phyloP scores from a whole-genome alignment of 2,329 filamentous ascomycete species.

The Dryadomyces sulphureus region DNA sequence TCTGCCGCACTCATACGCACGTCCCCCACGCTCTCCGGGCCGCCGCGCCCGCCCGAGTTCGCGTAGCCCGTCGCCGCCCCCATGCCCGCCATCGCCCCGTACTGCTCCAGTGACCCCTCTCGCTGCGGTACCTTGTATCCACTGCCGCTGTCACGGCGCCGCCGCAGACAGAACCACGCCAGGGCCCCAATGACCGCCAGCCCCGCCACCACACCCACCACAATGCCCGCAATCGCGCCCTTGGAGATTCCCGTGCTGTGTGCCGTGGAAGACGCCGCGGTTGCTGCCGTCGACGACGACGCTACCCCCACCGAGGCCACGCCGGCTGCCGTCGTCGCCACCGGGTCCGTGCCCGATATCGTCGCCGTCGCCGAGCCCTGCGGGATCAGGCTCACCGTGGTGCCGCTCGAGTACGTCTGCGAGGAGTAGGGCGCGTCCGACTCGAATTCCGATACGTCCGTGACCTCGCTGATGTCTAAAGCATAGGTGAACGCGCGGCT shows the following conservation, averaged over 20 bases:
- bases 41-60: neutral
- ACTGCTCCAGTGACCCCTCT: conserved; percentile 14
- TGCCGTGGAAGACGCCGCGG: too few species aligned
- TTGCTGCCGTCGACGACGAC: too few species aligned
- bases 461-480: neutral
- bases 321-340: too few species aligned
- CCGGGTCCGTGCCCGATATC: neutral
- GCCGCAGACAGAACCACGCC: conserved; percentile 26
- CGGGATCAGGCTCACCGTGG: neutral
- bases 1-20: neutral
- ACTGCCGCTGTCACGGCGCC: conserved; percentile 21
- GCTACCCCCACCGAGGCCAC: too few species aligned
- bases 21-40: neutral
- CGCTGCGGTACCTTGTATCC: conserved; percentile 5
- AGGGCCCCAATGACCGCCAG: conserved; percentile 23
- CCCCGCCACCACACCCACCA: conserved; percentile 23
- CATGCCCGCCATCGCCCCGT: conserved; percentile 6
- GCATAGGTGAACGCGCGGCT: conserved; percentile 4
- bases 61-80: conserved; percentile 8
- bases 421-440: neutral
- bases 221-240: conserved; percentile 33
- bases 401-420: neutral
- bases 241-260: too few species aligned
- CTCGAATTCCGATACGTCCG: neutral
- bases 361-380: neutral